Percentiles rank a stretch among this genome's conserved stretches.
These are phyloP conservation scores for Arabidopsis hybrid DNA, from an alignment of 441 rosid genomes.

Conservation along the genomic window DNA sequence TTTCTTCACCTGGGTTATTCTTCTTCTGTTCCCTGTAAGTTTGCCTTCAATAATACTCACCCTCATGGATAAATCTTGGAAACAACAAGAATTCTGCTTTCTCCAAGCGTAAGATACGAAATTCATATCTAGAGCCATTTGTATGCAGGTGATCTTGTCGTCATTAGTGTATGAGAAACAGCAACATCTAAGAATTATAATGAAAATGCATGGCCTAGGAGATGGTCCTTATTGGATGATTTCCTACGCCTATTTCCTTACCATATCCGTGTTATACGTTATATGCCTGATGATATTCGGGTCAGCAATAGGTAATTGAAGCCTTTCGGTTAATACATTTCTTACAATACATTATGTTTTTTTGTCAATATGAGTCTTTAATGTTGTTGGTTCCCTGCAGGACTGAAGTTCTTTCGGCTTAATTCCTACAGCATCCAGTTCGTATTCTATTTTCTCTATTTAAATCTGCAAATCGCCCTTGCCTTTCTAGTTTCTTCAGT, in stretches of 20 bases:
- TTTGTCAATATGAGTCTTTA: neutral
- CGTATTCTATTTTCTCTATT: conserved; percentile 72
- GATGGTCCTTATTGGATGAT: conserved; percentile 97
- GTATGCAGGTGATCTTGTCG: conserved; percentile 76
- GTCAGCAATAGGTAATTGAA: conserved; percentile 54
- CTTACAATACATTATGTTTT: neutral
- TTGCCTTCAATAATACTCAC: conserved; percentile 12
- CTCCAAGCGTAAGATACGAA: conserved; percentile 1
- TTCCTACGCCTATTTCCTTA: conserved; percentile 83
- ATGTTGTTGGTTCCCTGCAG: conserved; percentile 41
- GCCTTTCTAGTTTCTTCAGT: conserved; percentile 78
- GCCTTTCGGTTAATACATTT: neutral
- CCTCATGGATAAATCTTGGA: conserved; percentile 47
- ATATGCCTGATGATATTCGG: conserved; percentile 79
- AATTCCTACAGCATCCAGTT: conserved; percentile 84
- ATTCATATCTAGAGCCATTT: conserved; percentile 11
- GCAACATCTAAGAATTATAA: conserved; percentile 88
- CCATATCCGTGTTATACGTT: conserved; percentile 71
- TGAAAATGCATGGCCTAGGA: conserved; percentile 99
- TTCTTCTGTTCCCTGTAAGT: conserved; percentile 85
- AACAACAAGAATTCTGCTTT: neutral
- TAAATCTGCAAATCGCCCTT: conserved; percentile 86
- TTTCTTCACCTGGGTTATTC: conserved; percentile 63
- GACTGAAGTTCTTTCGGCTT: conserved; percentile 82
- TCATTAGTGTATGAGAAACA: conserved; percentile 89